Percentiles rank a stretch among this genome's conserved stretches.
Evolutionary conservation across 2,329 filamentous ascomycete species (phyloP).

Genomic region (Juglanconis oblonga): DNA sequence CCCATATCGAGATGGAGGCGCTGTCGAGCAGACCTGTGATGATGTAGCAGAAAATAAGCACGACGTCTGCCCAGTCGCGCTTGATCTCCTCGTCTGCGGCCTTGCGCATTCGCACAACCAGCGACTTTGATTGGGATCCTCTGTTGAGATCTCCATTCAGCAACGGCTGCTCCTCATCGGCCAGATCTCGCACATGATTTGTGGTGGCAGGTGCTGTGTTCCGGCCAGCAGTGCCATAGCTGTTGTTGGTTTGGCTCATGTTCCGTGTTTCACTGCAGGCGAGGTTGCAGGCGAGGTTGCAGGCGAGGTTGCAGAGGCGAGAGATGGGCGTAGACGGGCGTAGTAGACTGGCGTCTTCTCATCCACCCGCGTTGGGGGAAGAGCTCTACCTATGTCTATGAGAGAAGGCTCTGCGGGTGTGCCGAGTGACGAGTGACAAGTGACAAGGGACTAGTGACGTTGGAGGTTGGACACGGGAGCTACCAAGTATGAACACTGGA

Average conservation of each 20-base stretch:
- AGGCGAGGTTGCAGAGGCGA: too few species aligned
- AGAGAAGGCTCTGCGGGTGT: too few species aligned
- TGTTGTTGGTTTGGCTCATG: constrained; percentile 10
- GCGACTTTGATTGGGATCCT: constrained; percentile 21
- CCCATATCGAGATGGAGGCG: constrained; percentile 73
- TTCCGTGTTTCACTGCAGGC: background rate
- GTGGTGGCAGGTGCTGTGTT: constrained; percentile 4
- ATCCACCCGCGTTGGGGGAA: too few species aligned
- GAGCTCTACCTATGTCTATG: too few species aligned
- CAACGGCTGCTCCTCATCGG: constrained; percentile 34
- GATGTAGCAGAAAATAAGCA: constrained; percentile 70
- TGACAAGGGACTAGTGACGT: too few species aligned
- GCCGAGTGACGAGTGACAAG: too few species aligned
- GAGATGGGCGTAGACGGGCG: too few species aligned
- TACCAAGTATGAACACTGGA: too few species aligned
- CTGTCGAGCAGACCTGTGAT: constrained; percentile 78
- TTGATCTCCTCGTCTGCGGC: constrained; percentile 47
- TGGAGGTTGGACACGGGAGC: too few species aligned
- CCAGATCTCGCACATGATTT: constrained; percentile 8
- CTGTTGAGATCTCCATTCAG: constrained; percentile 22
- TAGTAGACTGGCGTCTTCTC: too few species aligned
- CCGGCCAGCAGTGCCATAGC: constrained; percentile 15
- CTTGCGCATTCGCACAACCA: constrained; percentile 28
- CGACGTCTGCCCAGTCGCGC: constrained; percentile 62
- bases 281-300: too few species aligned